A percentile compares a stretch with the other conserved stretches of the same genome.
These are phyloP conservation scores for Teratosphaeria pseudoeucalypti DNA, from an alignment of 2,329 filamentous ascomycete genomes.

Conservation along the genomic window DNA sequence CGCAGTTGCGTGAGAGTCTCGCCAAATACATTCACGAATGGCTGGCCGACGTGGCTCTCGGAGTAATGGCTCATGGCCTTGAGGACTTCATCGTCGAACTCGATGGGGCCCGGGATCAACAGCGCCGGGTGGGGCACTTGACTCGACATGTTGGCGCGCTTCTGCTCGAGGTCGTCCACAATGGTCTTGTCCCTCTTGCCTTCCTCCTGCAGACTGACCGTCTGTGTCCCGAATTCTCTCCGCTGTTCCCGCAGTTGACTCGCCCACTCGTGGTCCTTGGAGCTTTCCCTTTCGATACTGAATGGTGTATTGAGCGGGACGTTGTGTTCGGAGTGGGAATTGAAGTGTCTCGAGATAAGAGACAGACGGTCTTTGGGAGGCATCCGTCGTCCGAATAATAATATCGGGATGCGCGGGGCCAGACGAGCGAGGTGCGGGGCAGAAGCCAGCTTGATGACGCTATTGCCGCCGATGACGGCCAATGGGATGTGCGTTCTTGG, in stretches of 20 bases:
- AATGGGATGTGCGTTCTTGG: background rate
- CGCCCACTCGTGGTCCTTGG: slow-evolving; percentile 9
- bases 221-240: slow-evolving; percentile 15
- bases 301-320: slow-evolving; percentile 53
- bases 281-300: slow-evolving; percentile 45
- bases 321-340: slow-evolving; percentile 40
- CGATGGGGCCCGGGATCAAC: slow-evolving; percentile 93
- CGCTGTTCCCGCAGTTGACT: slow-evolving; percentile 11
- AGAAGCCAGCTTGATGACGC: slow-evolving; percentile 11
- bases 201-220: slow-evolving; percentile 17
- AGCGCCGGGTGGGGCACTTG: slow-evolving; percentile 59
- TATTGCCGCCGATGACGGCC: background rate
- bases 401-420: slow-evolving; percentile 5
- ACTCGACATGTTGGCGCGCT: slow-evolving; percentile 41
- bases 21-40: slow-evolving; percentile 83
- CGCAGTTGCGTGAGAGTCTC: slow-evolving; percentile 81
- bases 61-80: slow-evolving; percentile 92
- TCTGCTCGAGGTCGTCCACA: slow-evolving; percentile 5
- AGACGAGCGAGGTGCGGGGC: slow-evolving; percentile 9
- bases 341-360: slow-evolving; percentile 53
- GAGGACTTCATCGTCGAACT: slow-evolving; percentile 95
- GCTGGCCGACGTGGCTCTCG: slow-evolving; percentile 84
- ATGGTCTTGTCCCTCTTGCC: slow-evolving; percentile 14
- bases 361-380: slow-evolving; percentile 33
- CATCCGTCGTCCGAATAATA: slow-evolving; percentile 34